Percentiles rank a stretch among this genome's conserved stretches.
phyloP scores from a whole-genome alignment of 2,329 filamentous ascomycete genomes.

The Aspergillus nomiae region DNA sequence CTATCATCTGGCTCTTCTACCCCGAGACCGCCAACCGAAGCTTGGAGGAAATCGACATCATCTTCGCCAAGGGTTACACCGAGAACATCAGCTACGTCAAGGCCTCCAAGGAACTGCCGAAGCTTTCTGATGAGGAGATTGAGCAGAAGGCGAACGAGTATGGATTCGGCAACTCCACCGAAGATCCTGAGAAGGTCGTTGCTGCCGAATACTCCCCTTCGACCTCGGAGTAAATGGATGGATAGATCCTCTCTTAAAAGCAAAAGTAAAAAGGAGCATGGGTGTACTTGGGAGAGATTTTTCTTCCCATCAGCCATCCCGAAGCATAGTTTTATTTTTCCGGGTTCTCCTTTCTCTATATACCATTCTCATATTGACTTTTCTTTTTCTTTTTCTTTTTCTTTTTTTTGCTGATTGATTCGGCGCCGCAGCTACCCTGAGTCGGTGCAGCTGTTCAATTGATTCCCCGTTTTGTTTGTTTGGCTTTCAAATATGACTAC shows the following conservation, averaged over 20 bases:
- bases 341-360: not conserved
- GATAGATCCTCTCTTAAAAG: not conserved
- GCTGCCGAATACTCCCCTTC: slow-evolving; percentile 14
- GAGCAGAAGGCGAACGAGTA: slow-evolving; percentile 37
- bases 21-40: slow-evolving; percentile 51
- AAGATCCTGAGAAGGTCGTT: slow-evolving; percentile 27
- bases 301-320: not conserved
- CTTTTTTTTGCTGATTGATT: slow-evolving; percentile 2
- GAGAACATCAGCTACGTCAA: slow-evolving; percentile 45
- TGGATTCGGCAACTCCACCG: slow-evolving; percentile 25
- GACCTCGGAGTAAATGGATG: slow-evolving; percentile 16
- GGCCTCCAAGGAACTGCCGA: slow-evolving; percentile 36
- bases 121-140: slow-evolving; percentile 37
- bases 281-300: too few relatives aligned
- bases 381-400: not conserved
- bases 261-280: not conserved
- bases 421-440: not conserved
- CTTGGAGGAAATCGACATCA: slow-evolving; percentile 48
- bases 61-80: slow-evolving; percentile 47
- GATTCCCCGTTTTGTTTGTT: slow-evolving; percentile 10
- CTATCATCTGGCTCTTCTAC: slow-evolving; percentile 58
- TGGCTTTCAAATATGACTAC: slow-evolving; percentile 10
- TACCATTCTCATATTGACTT: not conserved
- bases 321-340: not conserved
- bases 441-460: not conserved